These are phyloP conservation scores for Dipodascopsis uninucleata DNA, from an alignment of 805 yeast species.

Conservation along the genomic window DNA sequence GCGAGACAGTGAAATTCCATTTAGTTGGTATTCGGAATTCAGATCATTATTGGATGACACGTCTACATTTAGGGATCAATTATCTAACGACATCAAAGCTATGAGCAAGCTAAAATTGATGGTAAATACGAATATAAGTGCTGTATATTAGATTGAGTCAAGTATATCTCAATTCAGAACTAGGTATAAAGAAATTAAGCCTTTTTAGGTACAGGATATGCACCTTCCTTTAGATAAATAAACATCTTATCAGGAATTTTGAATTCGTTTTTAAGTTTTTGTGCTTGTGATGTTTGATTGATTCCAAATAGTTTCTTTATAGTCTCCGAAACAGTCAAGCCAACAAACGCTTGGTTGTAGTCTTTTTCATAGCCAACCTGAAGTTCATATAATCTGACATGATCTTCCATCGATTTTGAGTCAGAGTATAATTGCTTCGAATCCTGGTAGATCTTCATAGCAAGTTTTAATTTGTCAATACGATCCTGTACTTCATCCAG, in stretches of 20 bases:
- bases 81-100: slow-evolving; percentile 2
- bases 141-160: too few relatives aligned
- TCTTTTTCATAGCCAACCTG: slow-evolving; percentile 48
- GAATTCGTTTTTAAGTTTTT: slow-evolving; percentile 49
- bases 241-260: slow-evolving; percentile 47
- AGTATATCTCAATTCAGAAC: too few relatives aligned
- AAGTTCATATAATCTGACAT: slow-evolving; percentile 41
- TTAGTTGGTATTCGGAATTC: slow-evolving; percentile 7
- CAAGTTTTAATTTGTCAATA: slow-evolving; percentile 32
- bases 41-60: slow-evolving; percentile 5
- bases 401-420: slow-evolving; percentile 44
- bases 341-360: slow-evolving; percentile 41
- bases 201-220: slow-evolving; percentile 20
- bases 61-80: neutral
- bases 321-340: slow-evolving; percentile 48
- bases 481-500: slow-evolving; percentile 22
- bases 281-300: slow-evolving; percentile 50
- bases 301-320: slow-evolving; percentile 44
- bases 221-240: slow-evolving; percentile 20
- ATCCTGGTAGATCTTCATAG: slow-evolving; percentile 37
- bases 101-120: too few relatives aligned
- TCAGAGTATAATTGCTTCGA: slow-evolving; percentile 39
- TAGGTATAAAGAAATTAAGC: too few relatives aligned
- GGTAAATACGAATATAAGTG: too few relatives aligned
- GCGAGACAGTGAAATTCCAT: too few relatives aligned